Percentiles rank a stretch among this genome's conserved stretches.
phyloP scores from a whole-genome alignment of 805 yeast genomes.

The Danielia oregonensis region DNA sequence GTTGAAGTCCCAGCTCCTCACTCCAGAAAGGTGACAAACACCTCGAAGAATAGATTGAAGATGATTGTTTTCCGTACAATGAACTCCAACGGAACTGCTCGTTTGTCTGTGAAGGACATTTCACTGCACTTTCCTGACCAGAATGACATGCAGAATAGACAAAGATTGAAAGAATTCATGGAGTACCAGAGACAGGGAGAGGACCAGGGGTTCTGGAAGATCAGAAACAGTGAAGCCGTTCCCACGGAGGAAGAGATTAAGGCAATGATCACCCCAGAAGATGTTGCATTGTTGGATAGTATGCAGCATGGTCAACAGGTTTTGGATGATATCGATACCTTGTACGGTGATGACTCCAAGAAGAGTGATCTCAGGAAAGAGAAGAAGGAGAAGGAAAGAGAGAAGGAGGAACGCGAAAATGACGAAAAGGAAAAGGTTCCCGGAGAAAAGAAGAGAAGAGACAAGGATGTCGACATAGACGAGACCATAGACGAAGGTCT shows the following conservation, averaged over 20 bases:
- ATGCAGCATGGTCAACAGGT: constrained; percentile 93
- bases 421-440: constrained; percentile 30
- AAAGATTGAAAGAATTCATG: constrained; percentile 94
- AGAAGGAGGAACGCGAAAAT: constrained; percentile 34
- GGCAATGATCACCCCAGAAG: constrained; percentile 89
- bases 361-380: constrained; percentile 23
- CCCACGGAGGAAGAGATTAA: constrained; percentile 76
- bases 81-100: constrained; percentile 66
- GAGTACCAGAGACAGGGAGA: constrained; percentile 92
- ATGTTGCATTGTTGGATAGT: constrained; percentile 77
- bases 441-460: constrained; percentile 26
- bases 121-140: constrained; percentile 94
- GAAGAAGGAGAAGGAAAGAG: constrained; percentile 11
- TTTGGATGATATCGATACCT: constrained; percentile 73
- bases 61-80: constrained; percentile 90
- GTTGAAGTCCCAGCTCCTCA: constrained; percentile 97
- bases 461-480: constrained; percentile 30
- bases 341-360: constrained; percentile 34
- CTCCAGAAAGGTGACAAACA: constrained; percentile 91
- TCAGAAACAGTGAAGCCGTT: constrained; percentile 55
- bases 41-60: constrained; percentile 83
- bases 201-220: constrained; percentile 93
- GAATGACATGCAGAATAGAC: constrained; percentile 95
- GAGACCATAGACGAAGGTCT: constrained; percentile 76
- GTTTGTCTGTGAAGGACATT: constrained; percentile 83